These are phyloP conservation scores for Nephelium lappaceum DNA, from an alignment of 345 rosid genomes.

Conservation along the genomic window DNA sequence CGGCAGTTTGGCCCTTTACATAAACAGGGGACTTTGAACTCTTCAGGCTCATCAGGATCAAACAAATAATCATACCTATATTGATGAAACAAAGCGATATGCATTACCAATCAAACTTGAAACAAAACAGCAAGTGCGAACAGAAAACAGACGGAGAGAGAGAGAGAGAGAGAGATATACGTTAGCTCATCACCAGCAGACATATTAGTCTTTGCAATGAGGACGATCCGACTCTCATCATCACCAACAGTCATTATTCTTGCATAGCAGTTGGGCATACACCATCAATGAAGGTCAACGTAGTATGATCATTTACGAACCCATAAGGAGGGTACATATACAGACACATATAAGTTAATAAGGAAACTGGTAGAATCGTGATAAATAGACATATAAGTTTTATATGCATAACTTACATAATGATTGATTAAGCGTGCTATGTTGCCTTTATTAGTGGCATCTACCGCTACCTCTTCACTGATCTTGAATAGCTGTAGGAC, in stretches of 20 bases:
- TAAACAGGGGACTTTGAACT: constrained; percentile 93
- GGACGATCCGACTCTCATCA: constrained; percentile 89
- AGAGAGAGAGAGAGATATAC: constrained; percentile 45
- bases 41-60: constrained; percentile 96
- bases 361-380: background rate
- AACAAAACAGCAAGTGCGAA: background rate
- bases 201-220: constrained; percentile 87
- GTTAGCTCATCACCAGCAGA: constrained; percentile 90
- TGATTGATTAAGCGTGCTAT: constrained; percentile 95
- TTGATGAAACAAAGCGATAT: background rate
- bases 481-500: constrained; percentile 87
- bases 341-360: background rate
- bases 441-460: constrained; percentile 97
- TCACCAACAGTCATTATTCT: constrained; percentile 98
- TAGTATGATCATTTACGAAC: background rate
- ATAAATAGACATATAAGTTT: background rate
- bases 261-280: constrained; percentile 98
- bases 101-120: constrained; percentile 5
- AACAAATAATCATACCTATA: constrained; percentile 95
- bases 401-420: constrained; percentile 57
- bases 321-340: background rate
- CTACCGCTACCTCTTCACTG: constrained; percentile 98
- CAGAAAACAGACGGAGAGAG: background rate
- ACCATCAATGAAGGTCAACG: constrained; percentile 39
- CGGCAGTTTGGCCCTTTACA: constrained; percentile 94